Conservation (phyloP, 495 filamentous ascomycete genomes). For the Aspergillus avenaceus region DNA sequence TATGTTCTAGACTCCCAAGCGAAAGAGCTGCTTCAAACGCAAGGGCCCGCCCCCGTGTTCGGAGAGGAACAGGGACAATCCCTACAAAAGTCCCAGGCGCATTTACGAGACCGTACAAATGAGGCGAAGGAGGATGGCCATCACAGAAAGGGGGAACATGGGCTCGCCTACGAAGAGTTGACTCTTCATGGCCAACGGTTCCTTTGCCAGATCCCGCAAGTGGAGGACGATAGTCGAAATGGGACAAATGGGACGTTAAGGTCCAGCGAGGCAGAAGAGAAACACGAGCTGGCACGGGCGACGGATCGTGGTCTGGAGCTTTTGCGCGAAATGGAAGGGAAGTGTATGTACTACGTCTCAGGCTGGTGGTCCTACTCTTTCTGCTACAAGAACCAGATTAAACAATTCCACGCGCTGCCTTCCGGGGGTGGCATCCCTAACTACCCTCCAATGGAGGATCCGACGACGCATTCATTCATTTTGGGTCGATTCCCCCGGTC, state of each 20-base stretch:
- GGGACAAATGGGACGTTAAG: constrained; percentile 57
- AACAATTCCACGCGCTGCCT: constrained; percentile 86
- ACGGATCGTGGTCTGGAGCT: constrained; percentile 84
- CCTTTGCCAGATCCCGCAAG: constrained; percentile 79
- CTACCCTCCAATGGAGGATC: constrained; percentile 71
- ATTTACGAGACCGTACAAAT: constrained; percentile 13
- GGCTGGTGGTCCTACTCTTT: constrained; percentile 99
- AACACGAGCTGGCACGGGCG: constrained; percentile 79
- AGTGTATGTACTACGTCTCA: constrained; percentile 83
- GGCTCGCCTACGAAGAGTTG: constrained; percentile 50
- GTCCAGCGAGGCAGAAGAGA: constrained; percentile 60
- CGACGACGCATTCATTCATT: constrained; percentile 70
- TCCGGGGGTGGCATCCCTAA: constrained; percentile 59
- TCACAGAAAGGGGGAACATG: not conserved
- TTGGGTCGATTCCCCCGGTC: constrained; percentile 57
- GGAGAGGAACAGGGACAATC: constrained; percentile 7
- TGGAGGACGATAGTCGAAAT: constrained; percentile 41
- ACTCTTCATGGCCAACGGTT: constrained; percentile 64
- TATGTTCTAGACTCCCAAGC: constrained; percentile 72
- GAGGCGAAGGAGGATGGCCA: constrained; percentile 3
- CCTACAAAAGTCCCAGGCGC: constrained; percentile 24
- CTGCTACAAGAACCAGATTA: constrained; percentile 83
- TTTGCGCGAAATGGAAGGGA: constrained; percentile 78
- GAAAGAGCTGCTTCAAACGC: constrained; percentile 50
- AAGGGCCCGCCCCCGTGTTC: constrained; percentile 8